Conservation (phyloP, 139 green algal species). For the Mychonastes homosphaera region DNA sequence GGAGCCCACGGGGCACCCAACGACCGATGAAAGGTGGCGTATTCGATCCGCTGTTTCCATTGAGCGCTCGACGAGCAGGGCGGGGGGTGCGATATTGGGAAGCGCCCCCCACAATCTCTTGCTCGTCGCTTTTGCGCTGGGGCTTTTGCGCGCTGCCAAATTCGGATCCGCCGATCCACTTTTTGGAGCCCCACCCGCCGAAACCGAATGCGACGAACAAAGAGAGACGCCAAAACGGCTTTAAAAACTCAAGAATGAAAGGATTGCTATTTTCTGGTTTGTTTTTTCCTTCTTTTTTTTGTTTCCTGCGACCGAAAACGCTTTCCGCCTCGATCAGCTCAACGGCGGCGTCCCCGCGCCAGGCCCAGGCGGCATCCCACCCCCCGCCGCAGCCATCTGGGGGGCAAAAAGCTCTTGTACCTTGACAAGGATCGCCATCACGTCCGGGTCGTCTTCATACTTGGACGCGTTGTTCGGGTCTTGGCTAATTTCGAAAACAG, state of each 20-base stretch:
- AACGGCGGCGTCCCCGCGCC: not conserved
- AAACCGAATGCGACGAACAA: not conserved
- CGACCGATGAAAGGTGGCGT: not conserved
- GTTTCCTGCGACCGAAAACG: not conserved
- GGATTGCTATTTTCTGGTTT: too few species aligned
- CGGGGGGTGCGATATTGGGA: too few species aligned
- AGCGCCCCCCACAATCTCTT: too few species aligned
- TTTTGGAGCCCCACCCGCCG: too few species aligned
- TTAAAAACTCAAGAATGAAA: too few species aligned
- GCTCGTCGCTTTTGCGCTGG: too few species aligned
- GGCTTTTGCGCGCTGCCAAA: too few species aligned
- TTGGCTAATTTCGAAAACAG: constrained; percentile 67
- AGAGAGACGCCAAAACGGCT: not conserved
- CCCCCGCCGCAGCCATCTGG: constrained; percentile 1
- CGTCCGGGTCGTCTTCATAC: constrained; percentile 71
- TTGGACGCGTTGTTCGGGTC: constrained; percentile 78
- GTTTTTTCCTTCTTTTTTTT: too few species aligned
- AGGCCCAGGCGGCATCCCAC: not conserved
- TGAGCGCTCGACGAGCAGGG: too few species aligned
- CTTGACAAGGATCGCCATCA: constrained; percentile 52
- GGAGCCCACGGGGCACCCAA: not conserved
- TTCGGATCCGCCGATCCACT: too few species aligned
- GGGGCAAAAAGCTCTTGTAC: constrained; percentile 43
- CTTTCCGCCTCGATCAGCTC: not conserved
- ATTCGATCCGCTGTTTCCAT: not conserved